Evolutionary conservation across 2,329 filamentous ascomycete species (phyloP), one percentile per base, ranked within the genome.

Genomic region (Dactylonectria macrodidyma): DNA sequence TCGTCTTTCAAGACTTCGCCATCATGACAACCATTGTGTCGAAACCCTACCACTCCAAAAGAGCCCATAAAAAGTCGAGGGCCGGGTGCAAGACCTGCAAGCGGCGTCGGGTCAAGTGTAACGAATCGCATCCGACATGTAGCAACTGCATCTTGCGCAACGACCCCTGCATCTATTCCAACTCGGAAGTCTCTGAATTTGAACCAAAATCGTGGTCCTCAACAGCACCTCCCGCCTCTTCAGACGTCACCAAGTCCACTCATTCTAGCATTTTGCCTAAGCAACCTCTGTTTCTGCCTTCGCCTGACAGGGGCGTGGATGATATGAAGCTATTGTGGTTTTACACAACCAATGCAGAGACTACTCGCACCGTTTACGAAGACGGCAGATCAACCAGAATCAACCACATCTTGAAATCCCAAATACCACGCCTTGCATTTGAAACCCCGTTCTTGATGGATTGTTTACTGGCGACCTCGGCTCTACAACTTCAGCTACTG

Each of bases 281-380:
- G 24, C 71, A 78, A 52, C 75, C 77, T 11, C 66, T 78, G 54
- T 76, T 74, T 67, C 82, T 67, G 10, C 75, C 83, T 1, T 62
- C 67, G 1, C 75, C 75, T 10, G 74, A 80, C 61, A 77, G 82
- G 44, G 78, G 80, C 34, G 70, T 79, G 26, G 26, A 30, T 30
- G 86, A 89, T 67, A 86, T 89, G 84, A 84, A 82, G 69, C 81
- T 89, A 52, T 74, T 89, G 5, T 89, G 86, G 86, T 87, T 87
- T 71, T 89, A 87, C 73, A 85, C 84, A 16, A 80, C 79, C 26
- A 30, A 30, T 30, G 26, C 26, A 30, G 26, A 30, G 26, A 30
- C 26, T 2, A 30, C 26, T 30, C 26, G 26, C 7, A 30, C 26
- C 7, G 26, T 30, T 7, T 30, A 30, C 7, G 26, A 30, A 30